These are phyloP conservation scores for Saccharomycopsis fermentans DNA, from an alignment of 805 yeast species.

Conservation along the genomic window DNA sequence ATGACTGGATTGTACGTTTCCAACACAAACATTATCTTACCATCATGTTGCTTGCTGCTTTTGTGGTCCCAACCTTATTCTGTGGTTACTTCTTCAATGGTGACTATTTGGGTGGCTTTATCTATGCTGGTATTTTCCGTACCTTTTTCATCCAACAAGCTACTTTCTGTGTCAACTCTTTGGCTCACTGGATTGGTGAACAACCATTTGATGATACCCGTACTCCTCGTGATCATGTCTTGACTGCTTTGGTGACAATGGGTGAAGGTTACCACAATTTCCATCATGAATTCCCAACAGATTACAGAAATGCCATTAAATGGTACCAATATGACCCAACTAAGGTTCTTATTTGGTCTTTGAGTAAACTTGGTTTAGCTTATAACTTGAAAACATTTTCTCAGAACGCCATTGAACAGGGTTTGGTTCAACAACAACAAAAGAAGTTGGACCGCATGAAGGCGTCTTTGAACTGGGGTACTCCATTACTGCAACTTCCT, in stretches of 20 bases:
- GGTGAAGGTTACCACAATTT: conserved; percentile 89
- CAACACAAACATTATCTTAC: conserved; percentile 71
- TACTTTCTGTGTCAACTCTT: conserved; percentile 75
- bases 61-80: conserved; percentile 49
- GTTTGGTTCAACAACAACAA: conserved; percentile 72
- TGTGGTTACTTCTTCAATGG: conserved; percentile 42
- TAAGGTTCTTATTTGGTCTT: conserved; percentile 46
- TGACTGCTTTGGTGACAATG: conserved; percentile 74
- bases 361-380: conserved; percentile 59
- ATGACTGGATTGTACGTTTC: conserved; percentile 69
- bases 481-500: conserved; percentile 54
- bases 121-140: conserved; percentile 67
- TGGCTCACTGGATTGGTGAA: conserved; percentile 79
- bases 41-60: conserved; percentile 51
- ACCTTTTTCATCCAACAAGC: conserved; percentile 71
- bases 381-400: conserved; percentile 68
- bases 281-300: conserved; percentile 86
- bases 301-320: conserved; percentile 76
- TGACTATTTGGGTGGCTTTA: conserved; percentile 63
- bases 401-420: conserved; percentile 74
- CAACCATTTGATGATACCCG: conserved; percentile 84
- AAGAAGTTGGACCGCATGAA: conserved; percentile 62
- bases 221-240: conserved; percentile 75
- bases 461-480: conserved; percentile 64
- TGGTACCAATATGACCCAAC: conserved; percentile 90